Evolutionary conservation across 2,329 filamentous ascomycete species (phyloP), one percentile per base, ranked within the genome.

Genomic region (Nothomitra cinnamomea): DNA sequence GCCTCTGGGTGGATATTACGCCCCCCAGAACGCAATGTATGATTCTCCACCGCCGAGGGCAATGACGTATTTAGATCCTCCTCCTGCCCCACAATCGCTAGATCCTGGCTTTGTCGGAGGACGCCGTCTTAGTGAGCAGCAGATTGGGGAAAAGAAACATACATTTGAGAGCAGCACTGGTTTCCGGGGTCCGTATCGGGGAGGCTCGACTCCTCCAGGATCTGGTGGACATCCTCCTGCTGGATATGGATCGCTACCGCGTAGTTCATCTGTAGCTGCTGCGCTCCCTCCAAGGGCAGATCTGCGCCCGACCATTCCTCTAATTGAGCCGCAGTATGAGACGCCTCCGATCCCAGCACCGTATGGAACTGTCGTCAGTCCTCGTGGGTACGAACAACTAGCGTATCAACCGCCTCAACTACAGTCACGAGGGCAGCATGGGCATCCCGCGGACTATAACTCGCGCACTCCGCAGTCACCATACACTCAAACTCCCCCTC

Each of bases 291-390:
- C 8, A 10, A 25, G 19, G 6, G 17, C 22, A 19, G 38, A 45
- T 22, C 32, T 35, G 19, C 19, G 38, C 28, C 53, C 49, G 6
- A 38, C 53, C 10, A 43, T 42, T 21, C 24, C 48, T n/a, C 21
- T 28, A 25, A 51, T 38, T 3, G 45, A 35, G 25, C 56, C 57
- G 2, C 53, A 54, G 25, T 66, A 66, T 53, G 58, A 61, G 54
- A 58, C 53, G 25, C 62, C 64, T 7, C 63, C 62, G 1, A 65
- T 65, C 43, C 63, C 64, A 19, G 59, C 59, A 3, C 60, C 60
- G 2, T 66, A 66, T 28, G 4, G 10, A 28, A 28, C 21, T 45
- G 17, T 22, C 43, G 17, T 22, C 10, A 21, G 10, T 41, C 38
- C 17, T 41, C 38, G 13, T 5, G 28, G 8, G 19, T n/a, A 15